Percentiles rank a stretch among this genome's conserved stretches.
Evolutionary conservation across 345 rosid species (phyloP).

Genomic region (Euphorbia peplus): DNA sequence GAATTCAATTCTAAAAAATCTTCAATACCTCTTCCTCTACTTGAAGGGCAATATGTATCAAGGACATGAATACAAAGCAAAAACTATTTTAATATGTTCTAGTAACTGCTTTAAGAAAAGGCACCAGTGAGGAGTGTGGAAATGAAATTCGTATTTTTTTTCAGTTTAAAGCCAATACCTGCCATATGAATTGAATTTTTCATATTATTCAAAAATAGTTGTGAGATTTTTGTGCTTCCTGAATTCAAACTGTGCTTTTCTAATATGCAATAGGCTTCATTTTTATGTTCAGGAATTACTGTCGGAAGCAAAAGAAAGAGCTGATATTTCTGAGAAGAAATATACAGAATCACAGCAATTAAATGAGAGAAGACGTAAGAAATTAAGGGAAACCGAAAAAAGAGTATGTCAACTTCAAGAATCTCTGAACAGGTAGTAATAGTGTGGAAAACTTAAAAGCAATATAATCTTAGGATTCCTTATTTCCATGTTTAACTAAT

Average conservation of each 20-base stretch:
- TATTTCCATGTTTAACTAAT: constrained; percentile 36
- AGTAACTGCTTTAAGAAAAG: neutral
- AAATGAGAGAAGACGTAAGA: constrained; percentile 62
- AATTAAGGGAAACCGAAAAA: constrained; percentile 71
- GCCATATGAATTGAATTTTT: neutral
- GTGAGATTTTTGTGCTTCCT: neutral
- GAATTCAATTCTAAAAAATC: neutral
- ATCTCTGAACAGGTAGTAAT: constrained; percentile 73
- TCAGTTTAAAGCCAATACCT: too few species aligned
- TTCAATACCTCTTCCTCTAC: too few species aligned
- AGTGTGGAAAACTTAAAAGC: constrained; percentile 10
- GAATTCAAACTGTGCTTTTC: constrained; percentile 1
- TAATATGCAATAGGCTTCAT: neutral
- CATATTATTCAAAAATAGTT: neutral
- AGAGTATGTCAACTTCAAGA: constrained; percentile 73
- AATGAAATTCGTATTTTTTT: neutral
- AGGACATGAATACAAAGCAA: neutral
- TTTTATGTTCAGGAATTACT: constrained; percentile 44
- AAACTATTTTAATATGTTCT: neutral
- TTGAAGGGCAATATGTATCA: neutral
- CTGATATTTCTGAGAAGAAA: constrained; percentile 63
- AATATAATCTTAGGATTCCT: neutral
- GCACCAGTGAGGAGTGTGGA: neutral
- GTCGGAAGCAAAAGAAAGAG: constrained; percentile 66
- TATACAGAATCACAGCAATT: constrained; percentile 55